Conservation (phyloP, 495 filamentous ascomycete species). For the Podospora didyma region DNA sequence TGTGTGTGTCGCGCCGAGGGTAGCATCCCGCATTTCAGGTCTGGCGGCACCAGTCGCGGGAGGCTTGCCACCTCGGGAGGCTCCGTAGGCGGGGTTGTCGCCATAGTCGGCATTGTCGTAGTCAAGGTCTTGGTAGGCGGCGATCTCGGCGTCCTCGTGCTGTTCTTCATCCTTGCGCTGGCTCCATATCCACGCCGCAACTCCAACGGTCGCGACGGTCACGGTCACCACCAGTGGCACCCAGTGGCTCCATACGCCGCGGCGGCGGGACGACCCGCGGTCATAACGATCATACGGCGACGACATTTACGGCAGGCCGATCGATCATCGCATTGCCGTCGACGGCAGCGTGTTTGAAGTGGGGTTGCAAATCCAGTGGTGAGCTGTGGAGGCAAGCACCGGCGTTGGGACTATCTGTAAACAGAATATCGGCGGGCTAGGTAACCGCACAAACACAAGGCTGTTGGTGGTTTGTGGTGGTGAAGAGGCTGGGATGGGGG, state of each 20-base stretch:
- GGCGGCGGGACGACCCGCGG: conserved; percentile 56
- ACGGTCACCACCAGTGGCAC: conserved; percentile 79
- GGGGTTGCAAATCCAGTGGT: not conserved
- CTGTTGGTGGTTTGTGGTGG: not conserved
- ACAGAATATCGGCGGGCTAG: not conserved
- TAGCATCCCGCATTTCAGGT: conserved; percentile 31
- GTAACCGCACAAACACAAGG: not conserved
- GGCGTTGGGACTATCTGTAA: not conserved
- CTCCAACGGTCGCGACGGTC: conserved; percentile 75
- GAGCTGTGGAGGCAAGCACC: no score
- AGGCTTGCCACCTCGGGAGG: conserved; percentile 37
- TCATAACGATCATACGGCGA: conserved; percentile 69
- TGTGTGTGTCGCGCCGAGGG: conserved; percentile 32
- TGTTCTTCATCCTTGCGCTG: conserved; percentile 61
- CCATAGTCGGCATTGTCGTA: conserved; percentile 48
- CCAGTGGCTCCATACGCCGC: conserved; percentile 76
- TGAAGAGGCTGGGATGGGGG: conserved; percentile 20
- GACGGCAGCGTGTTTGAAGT: no score
- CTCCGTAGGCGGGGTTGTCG: conserved; percentile 52
- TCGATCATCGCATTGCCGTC: conserved; percentile 24
- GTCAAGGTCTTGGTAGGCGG: conserved; percentile 39
- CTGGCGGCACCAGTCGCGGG: conserved; percentile 32
- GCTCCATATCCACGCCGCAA: conserved; percentile 91
- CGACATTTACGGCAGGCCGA: conserved; percentile 63
- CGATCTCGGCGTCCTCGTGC: conserved; percentile 42